phyloP scores from a whole-genome alignment of 257 asterid genomes.

The Scutellaria baicalensis region DNA sequence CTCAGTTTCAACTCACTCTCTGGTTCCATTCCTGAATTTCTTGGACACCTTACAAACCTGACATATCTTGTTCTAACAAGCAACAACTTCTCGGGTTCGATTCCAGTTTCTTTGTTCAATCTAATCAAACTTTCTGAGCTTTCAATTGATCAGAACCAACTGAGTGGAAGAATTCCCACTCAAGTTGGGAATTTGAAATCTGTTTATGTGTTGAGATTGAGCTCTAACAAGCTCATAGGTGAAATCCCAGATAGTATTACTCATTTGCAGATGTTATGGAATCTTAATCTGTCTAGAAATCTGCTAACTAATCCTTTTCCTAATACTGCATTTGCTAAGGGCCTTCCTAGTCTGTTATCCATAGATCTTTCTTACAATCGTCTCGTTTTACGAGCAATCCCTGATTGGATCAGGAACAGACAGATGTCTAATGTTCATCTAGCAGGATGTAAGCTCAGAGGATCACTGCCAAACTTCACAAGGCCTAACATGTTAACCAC shows the following conservation, averaged over 20 bases:
- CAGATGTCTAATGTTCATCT: constrained; percentile 59
- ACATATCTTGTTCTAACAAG: constrained; percentile 56
- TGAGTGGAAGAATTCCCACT: constrained; percentile 57
- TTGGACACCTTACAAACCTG: constrained; percentile 52
- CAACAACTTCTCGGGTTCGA: constrained; percentile 60
- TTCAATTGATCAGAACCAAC: constrained; percentile 63
- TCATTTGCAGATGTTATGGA: constrained; percentile 56
- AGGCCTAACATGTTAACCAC: constrained; percentile 53
- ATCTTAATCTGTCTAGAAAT: constrained; percentile 73
- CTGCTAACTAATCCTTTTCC: constrained; percentile 56
- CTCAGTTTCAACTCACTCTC: constrained; percentile 58
- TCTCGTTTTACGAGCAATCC: constrained; percentile 52
- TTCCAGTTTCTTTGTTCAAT: constrained; percentile 49
- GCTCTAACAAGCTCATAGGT: constrained; percentile 61
- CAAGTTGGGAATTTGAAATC: constrained; percentile 60
- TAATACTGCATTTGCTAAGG: constrained; percentile 32
- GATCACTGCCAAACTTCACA: constrained; percentile 69
- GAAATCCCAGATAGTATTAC: constrained; percentile 69
- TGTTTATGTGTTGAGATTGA: constrained; percentile 48
- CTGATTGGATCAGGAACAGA: constrained; percentile 65
- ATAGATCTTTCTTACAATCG: constrained; percentile 76
- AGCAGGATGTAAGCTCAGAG: constrained; percentile 71
- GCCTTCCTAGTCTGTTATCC: constrained; percentile 55
- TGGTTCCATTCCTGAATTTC: constrained; percentile 51
- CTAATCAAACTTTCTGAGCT: constrained; percentile 50